Base-by-base conservation (phyloP, 2,329 filamentous ascomycete species). In the Mariannaea elegans region DNA sequence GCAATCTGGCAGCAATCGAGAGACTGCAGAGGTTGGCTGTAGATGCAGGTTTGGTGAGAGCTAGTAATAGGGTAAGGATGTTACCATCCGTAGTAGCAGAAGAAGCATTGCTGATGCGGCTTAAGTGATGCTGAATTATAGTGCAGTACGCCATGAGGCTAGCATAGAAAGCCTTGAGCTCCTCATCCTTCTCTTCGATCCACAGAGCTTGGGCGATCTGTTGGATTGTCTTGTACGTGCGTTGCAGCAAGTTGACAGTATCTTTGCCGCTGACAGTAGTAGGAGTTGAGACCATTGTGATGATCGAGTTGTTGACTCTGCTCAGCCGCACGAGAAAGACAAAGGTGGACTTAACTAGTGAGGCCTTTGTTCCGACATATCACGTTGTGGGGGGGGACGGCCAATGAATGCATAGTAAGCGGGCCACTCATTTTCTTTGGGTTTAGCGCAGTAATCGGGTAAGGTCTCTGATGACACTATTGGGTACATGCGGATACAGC, bases 121-220 rank as follows among this genome's bases (percentile, higher is more conserved):
- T 44, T 4, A 57, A n/a, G 23, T 57, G 39, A 7, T 52, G n/a
- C 2, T 46, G 14, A 10, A 57, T 52, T 19, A 57, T 41, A 16
- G 47, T 29, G 3, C 31, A 57, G n/a, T 57, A 52, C 19, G 14
- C 47, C 39, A 34, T 57, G 23, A n/a, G 41, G 21, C 47, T 52
- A 1, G 55, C 47, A 23, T 57, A 46, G 5, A 52, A 52, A 4
- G 23, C 12, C 39, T 34, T 45, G 2, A 57, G 24, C 39, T 41
- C 19, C 12, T 24, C 47, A 52, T 52, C 55, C 13, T 51, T 31
- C 16, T 52, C 39, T 13, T 21, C 14, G 10, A 34, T 44, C 47
- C 55, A 39, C 12, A 52, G 9, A 1, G 7, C 10, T 31, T 29
- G 14, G 10, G 39, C 16, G 3, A 57, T 47, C 29, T 45, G 39